Base-by-base conservation (phyloP, 2,329 filamentous ascomycete genomes). In the Aspergillus vadensis region DNA sequence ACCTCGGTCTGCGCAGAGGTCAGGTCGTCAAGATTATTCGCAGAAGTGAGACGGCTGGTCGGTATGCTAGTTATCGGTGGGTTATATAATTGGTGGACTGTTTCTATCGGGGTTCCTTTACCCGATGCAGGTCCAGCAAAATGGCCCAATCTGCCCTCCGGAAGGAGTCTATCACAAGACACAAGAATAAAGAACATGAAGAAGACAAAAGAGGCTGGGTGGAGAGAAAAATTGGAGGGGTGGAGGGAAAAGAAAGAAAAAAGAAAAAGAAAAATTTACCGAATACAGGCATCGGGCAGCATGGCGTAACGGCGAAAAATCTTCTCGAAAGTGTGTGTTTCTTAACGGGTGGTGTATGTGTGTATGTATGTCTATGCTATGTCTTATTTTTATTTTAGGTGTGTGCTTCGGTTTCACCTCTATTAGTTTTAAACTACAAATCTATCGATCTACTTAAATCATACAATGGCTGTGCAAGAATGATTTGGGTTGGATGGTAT, bases 1-100 rank as follows among this genome's bases (percentile, higher is more conserved):
- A 98, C 77, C 81, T 97, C 58, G 95, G 95, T 12, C 81, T 99
- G 74, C 90, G 91, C 81, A 86, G 93, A 74, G 92, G 93, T 3
- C 91, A 97, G 79, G 93, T 99, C 3, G 95, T 99, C 72, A 99
- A 99, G 86, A 99, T 99, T 71, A 97, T 99, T 71, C 85, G 95
- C 67, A 93, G 90, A 77, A 93, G 89, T 73, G 95, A 98, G 83
- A 99, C 95, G 58, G 95, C 95, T 14, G 95, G 95, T 63, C 85
- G 95, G 56, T 99, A 99, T 79, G 95, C 95, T 52, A 97, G 92
- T 85, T 99, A 99, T 79, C 84, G 94, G 70, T 88, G 86, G 86
- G 85, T 82, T 36, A 81, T 81, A 57, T 82, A 72, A 73, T 55
- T 12, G 23, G 14, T 14, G 10, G n/a, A 3, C 4, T 32, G 12